Evolutionary conservation across 495 filamentous ascomycete genomes (phyloP).

Genomic region (Trichoderma erinaceum): DNA sequence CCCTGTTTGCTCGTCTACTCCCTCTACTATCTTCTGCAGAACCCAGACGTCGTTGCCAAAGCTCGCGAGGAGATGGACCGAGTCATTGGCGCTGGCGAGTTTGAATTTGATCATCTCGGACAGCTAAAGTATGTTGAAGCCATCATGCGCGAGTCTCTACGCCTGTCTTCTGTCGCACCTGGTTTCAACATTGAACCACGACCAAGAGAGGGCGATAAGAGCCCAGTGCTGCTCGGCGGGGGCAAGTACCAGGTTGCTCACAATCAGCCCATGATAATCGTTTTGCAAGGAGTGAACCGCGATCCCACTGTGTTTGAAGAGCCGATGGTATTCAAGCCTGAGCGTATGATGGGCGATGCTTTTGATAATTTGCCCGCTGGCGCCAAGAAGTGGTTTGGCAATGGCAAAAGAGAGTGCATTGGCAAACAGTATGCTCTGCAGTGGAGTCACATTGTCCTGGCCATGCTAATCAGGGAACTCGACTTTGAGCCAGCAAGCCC

Average conservation of each 20-base stretch:
- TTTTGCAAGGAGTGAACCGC: conserved; percentile 56
- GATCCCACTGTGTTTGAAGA: conserved; percentile 62
- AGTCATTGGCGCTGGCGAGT: conserved; percentile 49
- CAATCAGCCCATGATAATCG: conserved; percentile 54
- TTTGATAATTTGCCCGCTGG: conserved; percentile 53
- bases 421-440: conserved; percentile 65
- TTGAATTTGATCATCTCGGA: conserved; percentile 41
- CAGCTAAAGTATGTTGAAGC: conserved; percentile 42
- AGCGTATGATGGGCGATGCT: conserved; percentile 58
- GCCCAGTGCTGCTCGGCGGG: conserved; percentile 41
- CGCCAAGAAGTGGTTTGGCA: conserved; percentile 66
- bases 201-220: conserved; percentile 36
- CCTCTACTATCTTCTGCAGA: conserved; percentile 39
- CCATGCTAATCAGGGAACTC: conserved; percentile 55
- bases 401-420: conserved; percentile 62
- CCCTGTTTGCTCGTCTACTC: conserved; percentile 44
- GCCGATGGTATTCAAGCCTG: conserved; percentile 56
- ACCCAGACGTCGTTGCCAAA: conserved; percentile 37
- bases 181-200: conserved; percentile 58
- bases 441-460: conserved; percentile 49
- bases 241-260: conserved; percentile 62
- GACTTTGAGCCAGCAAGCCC: conserved; percentile 54
- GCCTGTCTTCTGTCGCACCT: conserved; percentile 57
- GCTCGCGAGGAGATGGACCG: conserved; percentile 52
- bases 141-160: conserved; percentile 45